phyloP scores from a whole-genome alignment of 176 grass and related monocot genomes.

The Rhynchospora pubera region DNA sequence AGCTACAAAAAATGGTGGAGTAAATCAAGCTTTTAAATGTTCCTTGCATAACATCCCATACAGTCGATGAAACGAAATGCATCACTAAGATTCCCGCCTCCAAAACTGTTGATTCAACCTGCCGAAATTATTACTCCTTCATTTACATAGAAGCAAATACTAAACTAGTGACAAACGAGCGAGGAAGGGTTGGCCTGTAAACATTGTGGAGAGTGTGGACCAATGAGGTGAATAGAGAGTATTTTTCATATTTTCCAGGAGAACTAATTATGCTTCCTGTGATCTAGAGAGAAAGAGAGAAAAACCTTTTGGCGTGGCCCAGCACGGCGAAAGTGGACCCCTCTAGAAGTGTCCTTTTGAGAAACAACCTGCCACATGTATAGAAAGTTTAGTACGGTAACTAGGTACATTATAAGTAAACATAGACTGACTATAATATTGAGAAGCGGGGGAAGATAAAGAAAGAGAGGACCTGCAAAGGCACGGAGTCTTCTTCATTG shows the following conservation, averaged over 20 bases:
- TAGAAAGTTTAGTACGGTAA: neutral
- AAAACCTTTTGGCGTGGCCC: conserved; percentile 85
- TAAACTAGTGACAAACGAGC: neutral
- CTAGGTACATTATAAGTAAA: neutral
- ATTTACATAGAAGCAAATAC: neutral
- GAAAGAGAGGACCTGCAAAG: conserved; percentile 51
- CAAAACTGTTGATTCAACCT: neutral
- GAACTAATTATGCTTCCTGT: neutral
- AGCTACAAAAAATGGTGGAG: no score
- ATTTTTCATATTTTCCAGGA: neutral
- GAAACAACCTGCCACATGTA: conserved; percentile 47
- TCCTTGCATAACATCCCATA: neutral
- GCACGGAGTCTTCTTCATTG: conserved; percentile 84
- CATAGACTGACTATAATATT: neutral
- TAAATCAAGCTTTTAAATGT: no score
- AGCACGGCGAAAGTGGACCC: conserved; percentile 84
- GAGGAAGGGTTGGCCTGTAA: no score
- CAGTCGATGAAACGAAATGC: neutral
- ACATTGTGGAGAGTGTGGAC: neutral
- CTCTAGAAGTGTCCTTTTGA: conserved; percentile 60
- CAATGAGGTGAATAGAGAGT: neutral
- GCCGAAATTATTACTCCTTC: neutral
- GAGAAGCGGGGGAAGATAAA: neutral
- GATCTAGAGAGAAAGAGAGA: neutral
- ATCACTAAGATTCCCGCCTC: neutral